phyloP scores from a whole-genome alignment of 805 yeast genomes.

The Citeromyces matritensis region DNA sequence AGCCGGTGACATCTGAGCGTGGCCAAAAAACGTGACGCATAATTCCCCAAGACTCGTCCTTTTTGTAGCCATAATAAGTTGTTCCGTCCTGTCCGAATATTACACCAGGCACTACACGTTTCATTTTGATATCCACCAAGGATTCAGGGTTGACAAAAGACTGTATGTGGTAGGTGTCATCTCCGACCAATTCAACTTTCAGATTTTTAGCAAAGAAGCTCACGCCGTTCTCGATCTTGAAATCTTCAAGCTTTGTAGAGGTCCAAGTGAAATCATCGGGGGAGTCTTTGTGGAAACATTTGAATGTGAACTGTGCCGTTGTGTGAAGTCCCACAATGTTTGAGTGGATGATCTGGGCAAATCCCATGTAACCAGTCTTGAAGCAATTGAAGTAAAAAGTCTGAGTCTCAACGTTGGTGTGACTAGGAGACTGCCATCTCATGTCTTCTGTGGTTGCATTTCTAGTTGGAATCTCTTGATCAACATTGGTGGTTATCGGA shows the following conservation, averaged over 20 bases:
- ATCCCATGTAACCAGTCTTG: constrained; percentile 54
- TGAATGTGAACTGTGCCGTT: constrained; percentile 89
- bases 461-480: constrained; percentile 35
- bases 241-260: constrained; percentile 76
- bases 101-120: constrained; percentile 59
- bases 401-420: constrained; percentile 91
- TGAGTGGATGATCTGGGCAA: constrained; percentile 91
- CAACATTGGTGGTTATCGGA: constrained; percentile 47
- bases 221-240: constrained; percentile 53
- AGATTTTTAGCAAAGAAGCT: constrained; percentile 70
- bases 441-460: constrained; percentile 54
- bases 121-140: constrained; percentile 51
- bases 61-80: constrained; percentile 76
- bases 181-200: constrained; percentile 43
- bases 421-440: constrained; percentile 57
- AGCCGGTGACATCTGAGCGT: constrained; percentile 59
- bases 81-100: constrained; percentile 83
- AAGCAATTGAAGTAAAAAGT: constrained; percentile 72
- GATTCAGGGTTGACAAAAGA: constrained; percentile 59
- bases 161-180: constrained; percentile 33
- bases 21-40: constrained; percentile 98
- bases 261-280: constrained; percentile 67
- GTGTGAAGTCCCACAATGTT: constrained; percentile 78
- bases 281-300: constrained; percentile 43
- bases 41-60: constrained; percentile 84